Conservation (phyloP, 2,329 filamentous ascomycete species). For the Ceratocystis albifundus region DNA sequence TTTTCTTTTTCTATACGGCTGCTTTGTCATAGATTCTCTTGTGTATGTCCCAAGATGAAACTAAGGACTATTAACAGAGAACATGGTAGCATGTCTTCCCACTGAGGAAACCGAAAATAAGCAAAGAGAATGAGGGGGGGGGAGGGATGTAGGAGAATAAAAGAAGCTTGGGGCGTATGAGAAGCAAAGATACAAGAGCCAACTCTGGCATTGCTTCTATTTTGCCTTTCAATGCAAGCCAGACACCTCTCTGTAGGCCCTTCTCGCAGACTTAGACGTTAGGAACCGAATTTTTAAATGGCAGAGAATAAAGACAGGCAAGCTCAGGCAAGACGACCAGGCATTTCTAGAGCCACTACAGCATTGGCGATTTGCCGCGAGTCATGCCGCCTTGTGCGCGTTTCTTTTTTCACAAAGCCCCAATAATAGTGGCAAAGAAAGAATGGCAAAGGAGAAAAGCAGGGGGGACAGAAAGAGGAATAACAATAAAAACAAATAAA, state of each 20-base stretch:
- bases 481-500: slow-evolving; percentile 13
- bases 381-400: neutral
- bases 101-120: neutral
- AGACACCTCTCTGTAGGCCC: too few relatives aligned
- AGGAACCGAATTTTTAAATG: too few relatives aligned
- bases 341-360: slow-evolving; percentile 12
- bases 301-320: neutral
- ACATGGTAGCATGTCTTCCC: neutral
- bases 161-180: neutral
- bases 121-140: neutral
- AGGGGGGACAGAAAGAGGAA: neutral
- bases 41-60: slow-evolving; percentile 1
- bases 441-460: neutral
- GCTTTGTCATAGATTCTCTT: neutral
- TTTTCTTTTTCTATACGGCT: neutral
- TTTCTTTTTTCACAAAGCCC: neutral
- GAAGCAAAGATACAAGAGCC: neutral
- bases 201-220: neutral
- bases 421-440: neutral
- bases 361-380: neutral
- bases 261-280: too few relatives aligned
- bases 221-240: too few relatives aligned
- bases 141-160: neutral
- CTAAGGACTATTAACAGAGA: neutral
- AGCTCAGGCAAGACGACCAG: neutral